Evolutionary conservation across 768 basidiomycete species (phyloP).

Genomic region (Pleurotus giganteus): DNA sequence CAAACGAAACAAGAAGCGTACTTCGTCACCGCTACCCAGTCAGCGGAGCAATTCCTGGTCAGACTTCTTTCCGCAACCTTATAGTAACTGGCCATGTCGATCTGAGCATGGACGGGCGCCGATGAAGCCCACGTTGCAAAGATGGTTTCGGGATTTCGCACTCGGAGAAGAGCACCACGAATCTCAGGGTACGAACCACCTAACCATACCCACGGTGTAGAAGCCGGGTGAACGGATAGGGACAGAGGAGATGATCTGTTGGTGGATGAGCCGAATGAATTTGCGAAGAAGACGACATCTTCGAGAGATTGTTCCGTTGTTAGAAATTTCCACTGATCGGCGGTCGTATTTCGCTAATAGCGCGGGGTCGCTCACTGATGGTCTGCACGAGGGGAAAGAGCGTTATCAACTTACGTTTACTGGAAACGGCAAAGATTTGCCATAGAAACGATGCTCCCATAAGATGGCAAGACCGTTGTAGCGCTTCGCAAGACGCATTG

Average conservation of each 20-base stretch:
- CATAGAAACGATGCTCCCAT: conserved; percentile 53
- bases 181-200: conserved; percentile 52
- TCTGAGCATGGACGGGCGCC: conserved; percentile 47
- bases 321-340: conserved; percentile 43
- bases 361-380: not conserved
- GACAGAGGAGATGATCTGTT: conserved; percentile 12
- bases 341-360: conserved; percentile 41
- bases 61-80: conserved; percentile 47
- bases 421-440: conserved; percentile 44
- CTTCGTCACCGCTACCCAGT: conserved; percentile 48
- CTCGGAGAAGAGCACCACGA: conserved; percentile 40
- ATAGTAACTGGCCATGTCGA: conserved; percentile 51
- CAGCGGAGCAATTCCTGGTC: conserved; percentile 49
- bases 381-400: not conserved
- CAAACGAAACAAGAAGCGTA: conserved; percentile 11
- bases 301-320: conserved; percentile 49
- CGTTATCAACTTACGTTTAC: conserved; percentile 33
- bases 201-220: conserved; percentile 45
- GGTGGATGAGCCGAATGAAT: conserved; percentile 27
- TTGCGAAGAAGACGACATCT: conserved; percentile 48
- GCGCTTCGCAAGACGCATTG: conserved; percentile 45
- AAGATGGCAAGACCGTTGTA: conserved; percentile 45
- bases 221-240: conserved; percentile 36
- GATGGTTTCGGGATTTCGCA: conserved; percentile 44
- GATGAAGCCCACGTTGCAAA: conserved; percentile 50